Base-by-base conservation (phyloP, 108 stramenopile species). In the Pseudonitzschia pungens region DNA sequence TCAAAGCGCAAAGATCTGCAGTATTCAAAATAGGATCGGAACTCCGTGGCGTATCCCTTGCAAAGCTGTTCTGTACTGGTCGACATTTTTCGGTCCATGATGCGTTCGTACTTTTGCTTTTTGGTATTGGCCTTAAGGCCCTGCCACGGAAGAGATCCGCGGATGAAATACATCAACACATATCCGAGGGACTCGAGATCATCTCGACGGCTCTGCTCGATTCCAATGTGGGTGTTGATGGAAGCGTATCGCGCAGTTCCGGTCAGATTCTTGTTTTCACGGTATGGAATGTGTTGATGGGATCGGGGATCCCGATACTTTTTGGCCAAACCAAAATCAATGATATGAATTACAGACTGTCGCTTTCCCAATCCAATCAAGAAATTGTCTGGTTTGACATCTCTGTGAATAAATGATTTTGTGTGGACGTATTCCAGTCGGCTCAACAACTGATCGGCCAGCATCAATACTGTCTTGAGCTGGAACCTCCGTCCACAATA, bases 301-400 rank as follows among this genome's bases (percentile, higher is more conserved):
- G 96, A 96, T 40, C 98, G 91, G 9, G 99, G 99, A 82, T 99
- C 98, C 32, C 99, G 96, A 72, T 98, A 99, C 74, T 97, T 97
- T 85, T 99, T 99, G 69, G 99, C 98, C 62, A 99, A 80, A 24
- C 99, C 99, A 81, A 99, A 99, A 78, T 99, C 99, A 70, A 99
- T 99, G 80, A 99, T 94, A 87, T 99, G 96, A 80, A 99, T 97
- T 60, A 99, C 83, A 65, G 93, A 92, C 51, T 97, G 96, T 27
- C 98, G 87, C 68, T 96, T 96, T 21, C 99, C 99, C 5, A 97
- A 91, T 31, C 99, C 99, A 75, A 99, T 99, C 16, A 99, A 78
- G 77, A 99, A 99, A 85, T 99, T 99, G 81, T 99, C 99, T 21
- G 99, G 99, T 81, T 99, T 99, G 65, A 99, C 98, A 77, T 99